Evolutionary conservation across 176 grass and related monocot species (phyloP).

Genomic region (Oryza nivara): DNA sequence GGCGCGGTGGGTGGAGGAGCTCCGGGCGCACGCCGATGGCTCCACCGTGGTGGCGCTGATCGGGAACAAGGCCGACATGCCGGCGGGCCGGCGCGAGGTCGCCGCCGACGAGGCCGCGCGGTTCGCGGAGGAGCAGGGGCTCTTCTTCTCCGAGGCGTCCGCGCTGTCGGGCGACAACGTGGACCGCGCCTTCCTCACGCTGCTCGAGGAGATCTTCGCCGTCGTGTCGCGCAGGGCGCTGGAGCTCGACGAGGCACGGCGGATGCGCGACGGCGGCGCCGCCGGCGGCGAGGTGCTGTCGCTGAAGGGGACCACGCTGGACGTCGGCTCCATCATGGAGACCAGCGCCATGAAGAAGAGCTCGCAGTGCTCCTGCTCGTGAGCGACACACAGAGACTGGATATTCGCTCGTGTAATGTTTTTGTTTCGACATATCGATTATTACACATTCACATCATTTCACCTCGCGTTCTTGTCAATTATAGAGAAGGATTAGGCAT

Average conservation of each 20-base stretch:
- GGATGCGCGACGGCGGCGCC: conserved; percentile 16
- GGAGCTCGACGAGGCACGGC: conserved; percentile 56
- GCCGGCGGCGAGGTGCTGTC: conserved; percentile 36
- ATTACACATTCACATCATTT: neutral
- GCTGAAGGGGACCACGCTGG: conserved; percentile 59
- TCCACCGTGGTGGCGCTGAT: conserved; percentile 70
- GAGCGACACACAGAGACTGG: neutral
- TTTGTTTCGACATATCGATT: neutral
- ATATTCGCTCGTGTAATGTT: neutral
- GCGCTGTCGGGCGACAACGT: conserved; percentile 70
- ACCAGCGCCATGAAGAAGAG: conserved; percentile 74
- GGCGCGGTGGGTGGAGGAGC: conserved; percentile 70
- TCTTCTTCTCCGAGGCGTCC: conserved; percentile 80
- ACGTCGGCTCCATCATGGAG: conserved; percentile 63
- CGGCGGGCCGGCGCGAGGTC: conserved; percentile 51
- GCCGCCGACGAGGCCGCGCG: conserved; percentile 54
- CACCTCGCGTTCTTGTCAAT: conserved; percentile 3
- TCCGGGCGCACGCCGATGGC: conserved; percentile 65
- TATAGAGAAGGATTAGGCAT: neutral
- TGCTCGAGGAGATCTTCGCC: conserved; percentile 70
- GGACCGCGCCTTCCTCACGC: conserved; percentile 65
- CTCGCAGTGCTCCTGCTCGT: conserved; percentile 61
- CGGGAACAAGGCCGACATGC: conserved; percentile 75
- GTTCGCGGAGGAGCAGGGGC: conserved; percentile 67
- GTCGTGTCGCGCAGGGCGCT: conserved; percentile 67